Base-by-base conservation (phyloP, 1,284 basidiomycete genomes). In the Thecaphora frezii region DNA sequence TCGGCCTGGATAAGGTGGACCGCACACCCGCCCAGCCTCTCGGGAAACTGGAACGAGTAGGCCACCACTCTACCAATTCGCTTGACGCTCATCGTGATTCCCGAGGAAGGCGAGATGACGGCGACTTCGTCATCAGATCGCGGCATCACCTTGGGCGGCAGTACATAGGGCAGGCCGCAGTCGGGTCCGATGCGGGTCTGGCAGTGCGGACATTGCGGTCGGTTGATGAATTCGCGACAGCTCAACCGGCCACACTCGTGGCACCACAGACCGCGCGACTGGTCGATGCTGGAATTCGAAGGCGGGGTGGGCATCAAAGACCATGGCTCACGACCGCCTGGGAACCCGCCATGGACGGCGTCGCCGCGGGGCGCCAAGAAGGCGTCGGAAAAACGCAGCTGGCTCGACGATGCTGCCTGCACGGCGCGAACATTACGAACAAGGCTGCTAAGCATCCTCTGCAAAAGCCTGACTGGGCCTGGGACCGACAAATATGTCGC, bases 1-100 rank as follows among this genome's bases (percentile, higher is more conserved):
- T 62, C 55, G 18, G 58, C 52, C 47, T 62, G 55, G 16, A 66
- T 48, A n/a, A 66, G 36, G 21, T 66, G 64, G 16, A 66, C 64
- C 10, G 42, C 19, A 24, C 55, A 57, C 19, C 56, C 53, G 47
- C 59, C 64, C 51, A 61, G 58, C 49, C 23, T 45, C 26, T 25
- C 40, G 19, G 51, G 48, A 39, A 66, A 58, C 4, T 10, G 33
- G 30, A 62, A 66, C 1, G 51, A 47, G 21, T 61, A 54, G 28
- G 51, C 52, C 16, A 33, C 44, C 23, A 66, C 14, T 13, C 60
- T 55, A 8, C 23, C 23, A 1, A 33, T 26, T 33, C 19, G 54
- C 5, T 36, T 24, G 28, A 55, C 40, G 3, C 22, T 25, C 50
- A 53, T 30, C 25, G 3, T 18, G 5, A 66, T 58, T 2, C 52